Percentiles rank a stretch among this genome's conserved stretches.
These are phyloP conservation scores for Mycena galericulata DNA, from an alignment of 768 basidiomycete species.

Conservation along the genomic window DNA sequence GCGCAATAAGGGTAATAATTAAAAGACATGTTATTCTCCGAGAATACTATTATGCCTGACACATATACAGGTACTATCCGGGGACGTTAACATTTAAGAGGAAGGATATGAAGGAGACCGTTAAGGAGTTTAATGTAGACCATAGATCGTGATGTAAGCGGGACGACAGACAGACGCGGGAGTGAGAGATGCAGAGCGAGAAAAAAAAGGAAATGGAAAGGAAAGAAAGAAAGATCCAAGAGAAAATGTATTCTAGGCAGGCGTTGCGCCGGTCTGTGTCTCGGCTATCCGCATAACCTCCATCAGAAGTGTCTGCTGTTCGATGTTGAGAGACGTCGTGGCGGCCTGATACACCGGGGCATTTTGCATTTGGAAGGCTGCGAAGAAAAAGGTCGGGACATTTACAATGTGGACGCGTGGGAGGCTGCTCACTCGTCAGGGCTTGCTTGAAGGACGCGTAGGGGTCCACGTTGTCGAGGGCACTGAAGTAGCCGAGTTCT, in stretches of 20 bases:
- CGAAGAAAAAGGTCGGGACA: conserved; percentile 19
- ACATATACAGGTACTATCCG: conserved; percentile 33
- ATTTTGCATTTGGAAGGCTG: conserved; percentile 85
- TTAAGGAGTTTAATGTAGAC: conserved; percentile 24
- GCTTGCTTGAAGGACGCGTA: conserved; percentile 85
- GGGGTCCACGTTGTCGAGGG: conserved; percentile 83
- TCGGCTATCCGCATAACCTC: conserved; percentile 86
- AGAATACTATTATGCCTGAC: conserved; percentile 26
- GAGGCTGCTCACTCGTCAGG: conserved; percentile 69
- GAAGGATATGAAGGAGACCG: conserved; percentile 4
- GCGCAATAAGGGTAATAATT: not conserved
- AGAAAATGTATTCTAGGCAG: conserved; percentile 23
- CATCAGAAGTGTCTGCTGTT: conserved; percentile 86
- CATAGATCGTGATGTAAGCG: conserved; percentile 27
- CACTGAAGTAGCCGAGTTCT: conserved; percentile 88
- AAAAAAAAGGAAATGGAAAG: not conserved
- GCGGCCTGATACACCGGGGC: conserved; percentile 74
- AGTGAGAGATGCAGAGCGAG: conserved; percentile 22
- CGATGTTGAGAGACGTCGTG: conserved; percentile 77
- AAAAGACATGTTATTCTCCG: conserved; percentile 8
- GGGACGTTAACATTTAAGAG: conserved; percentile 9
- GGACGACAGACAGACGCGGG: not conserved
- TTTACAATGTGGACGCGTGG: not conserved
- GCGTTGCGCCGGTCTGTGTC: conserved; percentile 36
- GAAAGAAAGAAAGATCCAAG: conserved; percentile 1